Evolutionary conservation across 768 basidiomycete genomes (phyloP).

Genomic region (Naganishia vishniacii): DNA sequence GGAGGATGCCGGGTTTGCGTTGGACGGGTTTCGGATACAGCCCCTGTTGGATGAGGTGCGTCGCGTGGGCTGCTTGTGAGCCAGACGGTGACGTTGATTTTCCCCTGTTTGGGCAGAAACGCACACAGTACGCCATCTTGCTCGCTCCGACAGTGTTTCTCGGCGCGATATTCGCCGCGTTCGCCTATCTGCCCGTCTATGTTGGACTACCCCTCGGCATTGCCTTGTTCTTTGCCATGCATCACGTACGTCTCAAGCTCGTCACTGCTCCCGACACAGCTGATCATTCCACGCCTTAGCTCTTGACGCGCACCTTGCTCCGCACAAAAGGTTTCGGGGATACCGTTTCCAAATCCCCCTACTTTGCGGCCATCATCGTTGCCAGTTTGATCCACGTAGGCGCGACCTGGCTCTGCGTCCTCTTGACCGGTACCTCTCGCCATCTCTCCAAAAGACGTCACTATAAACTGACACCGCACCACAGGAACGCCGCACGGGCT

Average conservation of each 20-base stretch:
- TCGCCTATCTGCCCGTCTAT: conserved; percentile 82
- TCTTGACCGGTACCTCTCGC: conserved; percentile 60
- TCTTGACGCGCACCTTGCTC: conserved; percentile 77
- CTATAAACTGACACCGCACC: background rate
- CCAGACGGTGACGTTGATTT: background rate
- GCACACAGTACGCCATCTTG: conserved; percentile 75
- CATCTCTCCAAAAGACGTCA: background rate
- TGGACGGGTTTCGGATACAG: conserved; percentile 61
- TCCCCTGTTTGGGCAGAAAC: conserved; percentile 54
- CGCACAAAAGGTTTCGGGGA: conserved; percentile 77
- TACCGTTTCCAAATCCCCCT: conserved; percentile 76
- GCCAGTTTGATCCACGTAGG: conserved; percentile 81
- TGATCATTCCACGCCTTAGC: conserved; percentile 49
- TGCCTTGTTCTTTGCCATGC: conserved; percentile 87
- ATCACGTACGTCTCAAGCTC: conserved; percentile 61
- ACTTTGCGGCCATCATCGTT: conserved; percentile 85
- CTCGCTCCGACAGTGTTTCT: conserved; percentile 70
- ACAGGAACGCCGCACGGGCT: conserved; percentile 65
- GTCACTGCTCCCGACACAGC: background rate
- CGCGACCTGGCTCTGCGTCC: conserved; percentile 72
- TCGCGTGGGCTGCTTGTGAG: background rate
- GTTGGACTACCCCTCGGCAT: conserved; percentile 73
- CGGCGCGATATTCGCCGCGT: conserved; percentile 74
- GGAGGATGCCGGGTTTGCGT: conserved; percentile 63
- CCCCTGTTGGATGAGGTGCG: conserved; percentile 68